Percentiles rank a stretch among this genome's conserved stretches.
Evolutionary conservation across 495 filamentous ascomycete species (phyloP).

Genomic region (Daldinia caldariorum): DNA sequence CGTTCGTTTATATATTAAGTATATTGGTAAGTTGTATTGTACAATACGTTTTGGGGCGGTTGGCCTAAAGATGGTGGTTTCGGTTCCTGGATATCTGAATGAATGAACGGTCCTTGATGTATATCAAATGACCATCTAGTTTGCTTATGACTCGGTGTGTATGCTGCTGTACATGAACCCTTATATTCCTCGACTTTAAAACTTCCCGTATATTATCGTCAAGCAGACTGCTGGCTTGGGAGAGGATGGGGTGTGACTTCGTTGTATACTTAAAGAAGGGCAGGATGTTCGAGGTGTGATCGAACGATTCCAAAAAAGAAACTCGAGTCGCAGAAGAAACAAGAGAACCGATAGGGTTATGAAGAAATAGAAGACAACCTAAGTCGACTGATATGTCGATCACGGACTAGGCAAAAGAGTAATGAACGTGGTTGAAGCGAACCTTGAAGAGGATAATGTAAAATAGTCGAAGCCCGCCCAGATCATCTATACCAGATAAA

Average conservation of each 20-base stretch:
- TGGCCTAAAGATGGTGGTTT: constrained; percentile 63
- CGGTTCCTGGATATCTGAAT: constrained; percentile 54
- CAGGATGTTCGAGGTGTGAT: constrained; percentile 50
- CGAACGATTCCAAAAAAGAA: constrained; percentile 54
- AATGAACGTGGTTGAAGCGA: constrained; percentile 56
- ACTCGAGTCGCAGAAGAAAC: constrained; percentile 58
- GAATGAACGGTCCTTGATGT: constrained; percentile 58
- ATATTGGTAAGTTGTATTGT: constrained; percentile 56
- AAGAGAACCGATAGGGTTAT: constrained; percentile 61
- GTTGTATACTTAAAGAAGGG: constrained; percentile 55
- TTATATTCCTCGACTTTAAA: constrained; percentile 34
- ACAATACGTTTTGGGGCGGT: constrained; percentile 51
- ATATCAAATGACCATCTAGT: constrained; percentile 53
- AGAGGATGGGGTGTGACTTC: constrained; percentile 31
- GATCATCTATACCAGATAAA: constrained; percentile 55
- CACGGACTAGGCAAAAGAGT: constrained; percentile 52
- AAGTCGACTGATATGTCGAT: constrained; percentile 62
- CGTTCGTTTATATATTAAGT: constrained; percentile 55
- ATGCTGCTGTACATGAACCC: constrained; percentile 55
- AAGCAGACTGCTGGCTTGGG: constrained; percentile 26
- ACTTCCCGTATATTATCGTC: constrained; percentile 45
- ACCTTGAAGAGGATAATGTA: constrained; percentile 61
- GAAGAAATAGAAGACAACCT: constrained; percentile 61
- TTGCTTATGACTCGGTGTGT: constrained; percentile 52
- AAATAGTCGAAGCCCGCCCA: constrained; percentile 51